Evolutionary conservation across 495 filamentous ascomycete genomes (phyloP).

Genomic region (Talaromyces trachyspermus): DNA sequence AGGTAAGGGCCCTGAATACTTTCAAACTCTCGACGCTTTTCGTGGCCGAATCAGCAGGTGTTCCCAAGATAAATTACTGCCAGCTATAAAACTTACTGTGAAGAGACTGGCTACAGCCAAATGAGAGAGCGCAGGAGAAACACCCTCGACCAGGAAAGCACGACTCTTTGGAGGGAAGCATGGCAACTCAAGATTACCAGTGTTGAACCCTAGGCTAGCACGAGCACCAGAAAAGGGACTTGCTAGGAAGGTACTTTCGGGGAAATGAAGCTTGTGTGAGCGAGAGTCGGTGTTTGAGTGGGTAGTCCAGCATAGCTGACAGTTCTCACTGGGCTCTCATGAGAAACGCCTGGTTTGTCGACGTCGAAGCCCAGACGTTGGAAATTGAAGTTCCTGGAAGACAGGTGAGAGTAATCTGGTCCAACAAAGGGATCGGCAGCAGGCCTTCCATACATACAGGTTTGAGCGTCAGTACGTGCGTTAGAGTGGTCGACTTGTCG

Average conservation of each 20-base stretch:
- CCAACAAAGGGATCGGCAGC: slow-evolving; percentile 24
- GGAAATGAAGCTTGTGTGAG: neutral
- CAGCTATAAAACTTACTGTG: slow-evolving; percentile 15
- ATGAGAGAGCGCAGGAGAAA: slow-evolving; percentile 19
- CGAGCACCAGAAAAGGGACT: slow-evolving; percentile 3
- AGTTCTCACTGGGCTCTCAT: neutral
- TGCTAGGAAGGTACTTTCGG: neutral
- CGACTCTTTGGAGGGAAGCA: slow-evolving; percentile 20
- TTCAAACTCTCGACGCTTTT: slow-evolving; percentile 28
- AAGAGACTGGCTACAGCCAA: slow-evolving; percentile 27
- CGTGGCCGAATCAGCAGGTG: slow-evolving; percentile 6
- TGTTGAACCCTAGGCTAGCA: neutral
- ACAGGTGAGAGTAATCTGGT: slow-evolving; percentile 17
- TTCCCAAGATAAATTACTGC: neutral
- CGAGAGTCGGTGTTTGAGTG: slow-evolving; percentile 4
- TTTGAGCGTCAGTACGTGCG: slow-evolving; percentile 7
- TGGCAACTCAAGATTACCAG: neutral
- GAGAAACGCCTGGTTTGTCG: neutral
- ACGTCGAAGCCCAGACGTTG: slow-evolving; percentile 1
- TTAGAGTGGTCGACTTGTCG: neutral
- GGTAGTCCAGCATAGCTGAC: slow-evolving; percentile 1
- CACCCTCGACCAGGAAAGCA: slow-evolving; percentile 25
- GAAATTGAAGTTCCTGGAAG: slow-evolving; percentile 8
- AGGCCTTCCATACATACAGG: slow-evolving; percentile 12
- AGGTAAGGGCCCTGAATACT: slow-evolving; percentile 24